Base-by-base conservation (phyloP, 192 early-diverging fungal species). In the Coemansia sp. region DNA sequence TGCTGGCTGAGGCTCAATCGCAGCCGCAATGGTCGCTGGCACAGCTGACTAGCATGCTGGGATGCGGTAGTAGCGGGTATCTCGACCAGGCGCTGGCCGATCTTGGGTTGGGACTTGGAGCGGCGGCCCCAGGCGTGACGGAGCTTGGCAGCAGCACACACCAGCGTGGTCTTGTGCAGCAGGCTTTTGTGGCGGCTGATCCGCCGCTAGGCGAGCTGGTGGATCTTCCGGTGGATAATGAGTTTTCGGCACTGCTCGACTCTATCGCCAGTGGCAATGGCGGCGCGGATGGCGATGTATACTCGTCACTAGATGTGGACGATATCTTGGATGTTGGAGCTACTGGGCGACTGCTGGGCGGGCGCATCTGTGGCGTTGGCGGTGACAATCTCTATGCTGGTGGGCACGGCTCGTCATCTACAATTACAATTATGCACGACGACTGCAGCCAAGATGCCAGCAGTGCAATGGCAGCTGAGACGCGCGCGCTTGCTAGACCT, bases 241-340 rank as follows among this genome's bases (percentile, higher is more conserved):
- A 79, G 27, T 79, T 79, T 61, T 79, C 76, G 22, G 76, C 71
- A n/a, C 65, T 79, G 67, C 71, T 79, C 32, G 76, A 79, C 57
- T 79, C 76, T n/a, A 67, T 79, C 61, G 68, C 76, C 10, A 60
- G 68, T 39, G 71, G 58, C 23, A 64, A 56, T 24, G 39, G 57
- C 7, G 69, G 64, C 25, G 24, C 59, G 5, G 71, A 67, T 24
- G 65, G 39, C 14, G 67, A 75, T 59, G 62, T 67, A 21, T 75
- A 75, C 54, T 66, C 73, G 25, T 69, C 73, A 36, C 54, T 75
- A 21, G 66, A 64, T 5, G 61, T 59, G 22, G 76, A 69, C 61
- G 68, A 68, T 54, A 52, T 64, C 4, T 22, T 78, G 32, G 66
- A 59, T 54, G 67, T 56, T 4, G 56, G 67, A 20, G 46, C 50